Evolutionary conservation across 257 asterid genomes (phyloP), one percentile per base, ranked within the genome.

Genomic region (Ophiorrhiza pumila): DNA sequence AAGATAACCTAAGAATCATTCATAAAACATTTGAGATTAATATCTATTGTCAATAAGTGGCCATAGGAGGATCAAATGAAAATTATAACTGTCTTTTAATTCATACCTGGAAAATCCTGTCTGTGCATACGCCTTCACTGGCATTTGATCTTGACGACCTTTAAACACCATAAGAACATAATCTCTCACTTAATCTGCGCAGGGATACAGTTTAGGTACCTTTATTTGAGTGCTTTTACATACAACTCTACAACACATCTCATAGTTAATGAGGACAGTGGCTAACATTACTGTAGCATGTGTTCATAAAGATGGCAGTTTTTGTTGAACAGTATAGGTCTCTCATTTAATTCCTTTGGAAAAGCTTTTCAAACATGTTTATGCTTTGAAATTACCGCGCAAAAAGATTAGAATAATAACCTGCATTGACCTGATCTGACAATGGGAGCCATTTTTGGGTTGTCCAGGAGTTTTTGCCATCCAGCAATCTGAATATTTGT

Each of bases 401-500:
- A 6, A 12, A 25, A 22, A 25, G 20, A 15, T n/a, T n/a, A 45
- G 15, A 29, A 13, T 65, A n/a, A 4, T 34, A 17, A 8, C 23
- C 27, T 3, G 27, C 43, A 1, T 42, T 67, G 37, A 41, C 60
- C 73, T 83, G 60, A 72, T 70, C 18, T 31, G 39, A 64, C 52
- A n/a, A n/a, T 29, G 29, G 4, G 49, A 23, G 56, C 25, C 56
- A 17, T 66, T 74, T 69, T 72, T 62, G 35, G 68, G 45, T 42
- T 47, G 59, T 43, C 32, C 84, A 93, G 98, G 98, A 87, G 67
- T 63, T 46, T 32, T 85, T 87, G 68, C 89, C 88, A 13, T 81
- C 90, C 29, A 84, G 86, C 86, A 89, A 93, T 78, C 85, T 93
- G 86, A 93, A 93, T 59, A 82, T 93, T 49, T 89, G 90, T 59